Percentiles rank a stretch among this genome's conserved stretches.
These are phyloP conservation scores for Ambrosia trifida DNA, from an alignment of 129 eudicot species.

Conservation along the genomic window DNA sequence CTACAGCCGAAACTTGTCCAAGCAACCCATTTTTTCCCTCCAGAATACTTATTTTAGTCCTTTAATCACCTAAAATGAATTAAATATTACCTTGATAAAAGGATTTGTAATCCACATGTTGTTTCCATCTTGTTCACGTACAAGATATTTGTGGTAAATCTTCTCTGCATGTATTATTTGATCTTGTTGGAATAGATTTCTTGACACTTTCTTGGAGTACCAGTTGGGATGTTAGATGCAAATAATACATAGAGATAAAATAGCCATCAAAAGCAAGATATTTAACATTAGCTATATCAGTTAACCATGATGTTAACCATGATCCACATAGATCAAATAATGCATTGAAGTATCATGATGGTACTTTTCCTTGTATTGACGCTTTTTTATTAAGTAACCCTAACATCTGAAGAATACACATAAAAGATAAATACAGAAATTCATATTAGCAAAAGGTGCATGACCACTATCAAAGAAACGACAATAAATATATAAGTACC, in stretches of 20 bases:
- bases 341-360: slow-evolving; percentile 80
- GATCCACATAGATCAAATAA: slow-evolving; percentile 77
- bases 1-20: too few species aligned
- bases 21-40: too few species aligned
- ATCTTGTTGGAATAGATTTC: slow-evolving; percentile 87
- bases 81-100: too few species aligned
- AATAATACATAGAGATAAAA: slow-evolving; percentile 72
- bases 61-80: too few species aligned
- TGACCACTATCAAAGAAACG: not conserved
- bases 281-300: slow-evolving; percentile 69
- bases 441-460: slow-evolving; percentile 3
- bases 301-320: slow-evolving; percentile 81
- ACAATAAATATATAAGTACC: not conserved
- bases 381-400: slow-evolving; percentile 83
- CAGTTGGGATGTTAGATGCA: slow-evolving; percentile 72
- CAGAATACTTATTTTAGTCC: too few species aligned
- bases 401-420: slow-evolving; percentile 63
- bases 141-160: not conserved
- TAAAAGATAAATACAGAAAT: slow-evolving; percentile 21
- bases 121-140: not conserved
- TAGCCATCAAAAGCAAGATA: slow-evolving; percentile 90
- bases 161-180: too few species aligned
- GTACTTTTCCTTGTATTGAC: slow-evolving; percentile 80
- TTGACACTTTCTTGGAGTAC: slow-evolving; percentile 75
- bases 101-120: too few species aligned